Percentiles rank a stretch among this genome's conserved stretches.
These are phyloP conservation scores for Aphanomyces stellatus DNA, from an alignment of 352 stramenopile species.

Conservation along the genomic window DNA sequence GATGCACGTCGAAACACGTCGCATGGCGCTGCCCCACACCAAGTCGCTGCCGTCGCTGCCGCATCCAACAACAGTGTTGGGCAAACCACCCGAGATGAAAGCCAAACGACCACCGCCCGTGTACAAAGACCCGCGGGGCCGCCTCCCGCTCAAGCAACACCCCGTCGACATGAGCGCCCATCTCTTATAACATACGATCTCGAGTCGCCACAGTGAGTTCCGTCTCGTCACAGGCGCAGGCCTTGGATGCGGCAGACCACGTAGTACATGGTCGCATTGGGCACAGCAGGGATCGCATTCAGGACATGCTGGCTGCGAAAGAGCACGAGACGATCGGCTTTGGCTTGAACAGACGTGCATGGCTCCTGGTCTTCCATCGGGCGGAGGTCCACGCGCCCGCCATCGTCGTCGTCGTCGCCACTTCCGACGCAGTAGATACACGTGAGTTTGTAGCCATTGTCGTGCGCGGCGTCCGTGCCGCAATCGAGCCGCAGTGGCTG, in stretches of 20 bases:
- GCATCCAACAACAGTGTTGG: background rate
- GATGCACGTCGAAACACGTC: background rate
- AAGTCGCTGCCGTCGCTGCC: background rate
- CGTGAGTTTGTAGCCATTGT: slow-evolving; percentile 73
- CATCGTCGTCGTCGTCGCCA: slow-evolving; percentile 11
- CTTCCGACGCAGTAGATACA: slow-evolving; percentile 55
- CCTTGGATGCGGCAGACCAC: slow-evolving; percentile 82
- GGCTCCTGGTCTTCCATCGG: slow-evolving; percentile 25
- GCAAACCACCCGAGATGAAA: background rate
- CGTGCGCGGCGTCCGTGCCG: slow-evolving; percentile 38
- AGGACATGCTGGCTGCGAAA: slow-evolving; percentile 60
- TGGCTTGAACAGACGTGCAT: slow-evolving; percentile 21
- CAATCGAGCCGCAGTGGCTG: slow-evolving; percentile 64
- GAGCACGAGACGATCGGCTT: slow-evolving; percentile 48
- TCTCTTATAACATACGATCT: background rate
- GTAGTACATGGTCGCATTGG: slow-evolving; percentile 37
- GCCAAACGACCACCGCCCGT: background rate
- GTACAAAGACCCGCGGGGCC: too few species aligned
- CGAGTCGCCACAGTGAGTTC: background rate
- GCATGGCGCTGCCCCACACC: background rate
- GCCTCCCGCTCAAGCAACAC: background rate
- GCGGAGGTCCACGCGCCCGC: slow-evolving; percentile 26
- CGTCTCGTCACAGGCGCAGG: background rate
- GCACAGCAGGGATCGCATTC: slow-evolving; percentile 45
- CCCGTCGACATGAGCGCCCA: background rate